Percentiles rank a stretch among this genome's conserved stretches.
These are phyloP conservation scores for Fusarium palustre DNA, from an alignment of 2,329 filamentous ascomycete genomes.

Conservation along the genomic window DNA sequence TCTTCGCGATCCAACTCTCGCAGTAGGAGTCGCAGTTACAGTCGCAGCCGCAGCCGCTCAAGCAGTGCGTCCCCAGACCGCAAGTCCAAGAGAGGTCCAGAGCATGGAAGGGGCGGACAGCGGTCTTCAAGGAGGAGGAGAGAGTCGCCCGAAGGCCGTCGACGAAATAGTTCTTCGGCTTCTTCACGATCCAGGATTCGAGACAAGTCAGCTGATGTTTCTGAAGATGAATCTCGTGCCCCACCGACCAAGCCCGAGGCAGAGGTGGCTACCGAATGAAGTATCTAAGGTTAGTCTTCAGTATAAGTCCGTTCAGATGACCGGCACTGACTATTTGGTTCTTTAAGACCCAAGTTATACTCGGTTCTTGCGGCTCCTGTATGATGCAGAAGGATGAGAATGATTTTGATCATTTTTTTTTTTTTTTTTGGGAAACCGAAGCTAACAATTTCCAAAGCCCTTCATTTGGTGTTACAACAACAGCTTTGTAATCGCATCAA, in stretches of 20 bases:
- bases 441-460: slow-evolving; percentile 33
- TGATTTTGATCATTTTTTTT: slow-evolving; percentile 14
- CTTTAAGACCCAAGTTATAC: slow-evolving; percentile 3
- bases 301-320: neutral
- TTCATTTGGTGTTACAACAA: neutral
- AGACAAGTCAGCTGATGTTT: slow-evolving; percentile 69
- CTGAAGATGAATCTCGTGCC: slow-evolving; percentile 49
- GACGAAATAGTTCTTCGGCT: slow-evolving; percentile 64
- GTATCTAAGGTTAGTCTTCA: slow-evolving; percentile 44
- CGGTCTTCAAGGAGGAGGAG: slow-evolving; percentile 29
- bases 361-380: slow-evolving; percentile 8
- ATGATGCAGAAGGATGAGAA: slow-evolving; percentile 31
- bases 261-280: slow-evolving; percentile 27
- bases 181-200: slow-evolving; percentile 63
- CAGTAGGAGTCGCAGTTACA: slow-evolving; percentile 43
- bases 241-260: slow-evolving; percentile 34
- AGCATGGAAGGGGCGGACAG: slow-evolving; percentile 19
- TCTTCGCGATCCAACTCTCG: slow-evolving; percentile 55
- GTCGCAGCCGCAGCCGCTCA: slow-evolving; percentile 37
- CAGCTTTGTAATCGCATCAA: slow-evolving; percentile 10
- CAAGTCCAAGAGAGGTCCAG: slow-evolving; percentile 31
- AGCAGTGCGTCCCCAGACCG: slow-evolving; percentile 35
- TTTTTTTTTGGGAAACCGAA: slow-evolving; percentile 24
- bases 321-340: slow-evolving; percentile 17
- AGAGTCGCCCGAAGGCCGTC: slow-evolving; percentile 49